Base-by-base conservation (phyloP, 805 yeast species). In the Candida succiphila region DNA sequence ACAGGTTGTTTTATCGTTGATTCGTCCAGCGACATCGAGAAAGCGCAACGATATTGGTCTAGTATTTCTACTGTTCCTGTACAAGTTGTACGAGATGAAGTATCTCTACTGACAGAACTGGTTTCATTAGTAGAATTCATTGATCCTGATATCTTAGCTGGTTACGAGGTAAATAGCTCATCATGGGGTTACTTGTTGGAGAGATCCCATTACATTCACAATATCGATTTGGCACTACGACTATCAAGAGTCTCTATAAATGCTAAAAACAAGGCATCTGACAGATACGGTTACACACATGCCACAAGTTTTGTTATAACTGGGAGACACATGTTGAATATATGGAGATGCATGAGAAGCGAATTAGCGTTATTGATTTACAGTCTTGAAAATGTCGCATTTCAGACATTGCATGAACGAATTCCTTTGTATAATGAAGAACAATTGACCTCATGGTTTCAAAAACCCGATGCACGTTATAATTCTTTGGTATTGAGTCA, bases 181-280 rank as follows among this genome's bases (percentile, higher is more conserved):
- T 84, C 96, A 0, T 89, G 97, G 97, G 97, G 98, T 0, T 92
- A 83, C 46, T 34, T 88, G 0, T 65, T 83, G 18, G 92, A 83
- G 33, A 53, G 98, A 30, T 67, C 71, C 36, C 51, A 61, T 14
- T 39, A 37, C 0, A 55, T 49, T 2, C 65, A 65, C 45, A 70
- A 69, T 2, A 54, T 67, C 10, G 80, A 84, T 42, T 41, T 86
- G 4, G 51, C 69, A n/a, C 59, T 64, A 0, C 69, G 73, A 28
- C 50, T 87, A 1, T 74, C 95, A 1, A 58, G 95, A 35, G 78
- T 78, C 0, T 54, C 48, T 1, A 44, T 38, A 17, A 67, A 69
- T 27, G 60, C 66, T 23, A 63, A 62, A 27, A 75, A 72, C 23
- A 78, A 70, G 45, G 50, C 65, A 30, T 73, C 75, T 2, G 88